Percentiles rank a stretch among this genome's conserved stretches.
Evolutionary conservation across 805 yeast genomes (phyloP).

Genomic region (Candida ficus): DNA sequence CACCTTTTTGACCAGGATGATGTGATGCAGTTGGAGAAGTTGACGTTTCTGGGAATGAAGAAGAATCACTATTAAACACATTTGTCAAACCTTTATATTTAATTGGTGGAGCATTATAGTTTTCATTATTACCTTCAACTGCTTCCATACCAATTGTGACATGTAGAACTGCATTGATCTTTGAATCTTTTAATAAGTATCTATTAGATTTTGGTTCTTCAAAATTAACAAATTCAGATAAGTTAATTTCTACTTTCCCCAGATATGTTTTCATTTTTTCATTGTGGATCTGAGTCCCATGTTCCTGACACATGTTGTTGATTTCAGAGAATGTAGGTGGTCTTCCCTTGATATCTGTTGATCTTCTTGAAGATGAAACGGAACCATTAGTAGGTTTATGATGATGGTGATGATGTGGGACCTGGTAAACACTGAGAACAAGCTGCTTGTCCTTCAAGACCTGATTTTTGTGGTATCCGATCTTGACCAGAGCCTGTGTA

Average conservation of each 20-base stretch:
- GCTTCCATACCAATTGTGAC: constrained; percentile 49
- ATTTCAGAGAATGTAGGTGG: neutral
- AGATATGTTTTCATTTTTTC: constrained; percentile 36
- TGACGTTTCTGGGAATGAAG: constrained; percentile 12
- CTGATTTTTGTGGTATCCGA: constrained; percentile 33
- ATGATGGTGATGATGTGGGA: constrained; percentile 16
- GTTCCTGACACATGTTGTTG: constrained; percentile 5
- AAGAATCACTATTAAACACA: constrained; percentile 24
- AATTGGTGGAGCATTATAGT: constrained; percentile 38
- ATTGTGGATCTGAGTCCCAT: too few species aligned
- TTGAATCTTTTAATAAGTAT: constrained; percentile 70
- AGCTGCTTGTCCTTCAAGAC: constrained; percentile 32
- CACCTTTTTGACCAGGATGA: constrained; percentile 2
- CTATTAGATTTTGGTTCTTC: constrained; percentile 43
- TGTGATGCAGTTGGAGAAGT: constrained; percentile 5
- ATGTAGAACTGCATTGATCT: constrained; percentile 75
- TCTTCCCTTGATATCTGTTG: too few species aligned
- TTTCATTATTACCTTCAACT: constrained; percentile 36
- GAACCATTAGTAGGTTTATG: neutral
- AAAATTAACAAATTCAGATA: constrained; percentile 52
- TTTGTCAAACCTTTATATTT: constrained; percentile 46
- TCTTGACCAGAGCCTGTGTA: constrained; percentile 31
- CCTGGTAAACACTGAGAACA: constrained; percentile 41
- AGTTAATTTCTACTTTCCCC: constrained; percentile 63
- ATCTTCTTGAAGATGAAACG: constrained; percentile 2